Evolutionary conservation across 257 asterid genomes (phyloP).

Genomic region (Sherardia arvensis): DNA sequence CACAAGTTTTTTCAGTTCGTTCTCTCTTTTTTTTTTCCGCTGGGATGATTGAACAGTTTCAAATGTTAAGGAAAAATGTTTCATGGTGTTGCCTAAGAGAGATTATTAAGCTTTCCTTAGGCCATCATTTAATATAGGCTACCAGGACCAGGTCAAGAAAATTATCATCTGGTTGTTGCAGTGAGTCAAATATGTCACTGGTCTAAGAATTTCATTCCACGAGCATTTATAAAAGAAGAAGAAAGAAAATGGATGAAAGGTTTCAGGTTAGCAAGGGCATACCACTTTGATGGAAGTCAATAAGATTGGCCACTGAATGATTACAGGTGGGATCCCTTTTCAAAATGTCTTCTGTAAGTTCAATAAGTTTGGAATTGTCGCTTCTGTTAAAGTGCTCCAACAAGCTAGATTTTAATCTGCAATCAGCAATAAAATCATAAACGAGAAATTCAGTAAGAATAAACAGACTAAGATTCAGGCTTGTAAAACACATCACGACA

Average conservation of each 20-base stretch:
- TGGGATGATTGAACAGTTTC: background rate
- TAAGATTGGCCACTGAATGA: conserved; percentile 53
- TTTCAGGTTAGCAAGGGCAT: conserved; percentile 10
- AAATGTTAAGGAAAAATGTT: background rate
- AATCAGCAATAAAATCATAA: conserved; percentile 10
- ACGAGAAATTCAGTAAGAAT: background rate
- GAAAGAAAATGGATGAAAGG: background rate
- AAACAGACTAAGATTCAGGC: background rate
- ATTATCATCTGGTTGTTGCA: background rate
- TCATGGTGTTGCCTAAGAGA: background rate
- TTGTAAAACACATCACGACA: background rate
- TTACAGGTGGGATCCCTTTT: conserved; percentile 80
- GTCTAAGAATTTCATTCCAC: background rate
- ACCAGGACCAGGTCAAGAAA: too few relatives aligned
- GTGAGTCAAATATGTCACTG: background rate
- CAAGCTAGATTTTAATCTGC: conserved; percentile 62
- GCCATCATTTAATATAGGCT: background rate
- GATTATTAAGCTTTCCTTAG: background rate
- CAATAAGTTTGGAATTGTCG: conserved; percentile 35
- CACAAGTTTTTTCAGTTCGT: background rate
- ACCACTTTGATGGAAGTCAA: conserved; percentile 59
- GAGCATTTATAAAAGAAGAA: background rate
- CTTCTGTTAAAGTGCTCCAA: conserved; percentile 61
- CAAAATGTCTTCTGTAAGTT: conserved; percentile 54
- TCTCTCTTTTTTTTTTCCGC: background rate